Percentiles rank a stretch among this genome's conserved stretches.
phyloP scores from a whole-genome alignment of 2,329 filamentous ascomycete genomes.

The Colletotrichum sidae region DNA sequence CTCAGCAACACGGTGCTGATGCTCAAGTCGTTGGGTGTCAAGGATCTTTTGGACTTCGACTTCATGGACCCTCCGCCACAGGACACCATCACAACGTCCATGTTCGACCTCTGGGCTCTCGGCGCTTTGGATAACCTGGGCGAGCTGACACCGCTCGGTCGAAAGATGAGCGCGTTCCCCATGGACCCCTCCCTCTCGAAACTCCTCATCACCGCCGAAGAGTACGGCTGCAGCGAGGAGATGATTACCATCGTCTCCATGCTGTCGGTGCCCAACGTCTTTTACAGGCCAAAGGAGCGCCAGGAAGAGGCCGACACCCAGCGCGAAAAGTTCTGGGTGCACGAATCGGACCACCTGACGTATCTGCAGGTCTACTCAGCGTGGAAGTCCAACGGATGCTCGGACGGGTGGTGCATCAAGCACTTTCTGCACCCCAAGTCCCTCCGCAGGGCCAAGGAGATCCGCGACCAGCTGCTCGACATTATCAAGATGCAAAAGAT shows the following conservation, averaged over 20 bases:
- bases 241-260: conserved; percentile 99
- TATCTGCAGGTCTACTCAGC: conserved; percentile 95
- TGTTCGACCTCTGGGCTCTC: conserved; percentile 97
- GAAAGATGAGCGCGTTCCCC: conserved; percentile 95
- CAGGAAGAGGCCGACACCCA: conserved; percentile 96
- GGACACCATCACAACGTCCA: conserved; percentile 95
- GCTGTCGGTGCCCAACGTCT: conserved; percentile 96
- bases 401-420: conserved; percentile 90
- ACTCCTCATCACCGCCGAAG: conserved; percentile 88
- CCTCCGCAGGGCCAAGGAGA: conserved; percentile 89
- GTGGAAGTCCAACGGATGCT: conserved; percentile 91
- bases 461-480: conserved; percentile 90
- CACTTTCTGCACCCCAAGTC: conserved; percentile 98
- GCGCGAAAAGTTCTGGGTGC: conserved; percentile 97
- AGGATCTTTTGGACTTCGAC: conserved; percentile 94
- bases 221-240: conserved; percentile 94
- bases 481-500: conserved; percentile 97
- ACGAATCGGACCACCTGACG: conserved; percentile 96
- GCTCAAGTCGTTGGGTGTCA: conserved; percentile 93
- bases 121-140: conserved; percentile 95
- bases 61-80: conserved; percentile 99
- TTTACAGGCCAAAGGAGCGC: conserved; percentile 95
- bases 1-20: conserved; percentile 94
- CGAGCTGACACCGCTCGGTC: conserved; percentile 86
- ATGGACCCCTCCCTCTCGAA: conserved; percentile 98